These are phyloP conservation scores for Fusarium nodosum DNA, from an alignment of 2,329 filamentous ascomycete genomes.

Conservation along the genomic window DNA sequence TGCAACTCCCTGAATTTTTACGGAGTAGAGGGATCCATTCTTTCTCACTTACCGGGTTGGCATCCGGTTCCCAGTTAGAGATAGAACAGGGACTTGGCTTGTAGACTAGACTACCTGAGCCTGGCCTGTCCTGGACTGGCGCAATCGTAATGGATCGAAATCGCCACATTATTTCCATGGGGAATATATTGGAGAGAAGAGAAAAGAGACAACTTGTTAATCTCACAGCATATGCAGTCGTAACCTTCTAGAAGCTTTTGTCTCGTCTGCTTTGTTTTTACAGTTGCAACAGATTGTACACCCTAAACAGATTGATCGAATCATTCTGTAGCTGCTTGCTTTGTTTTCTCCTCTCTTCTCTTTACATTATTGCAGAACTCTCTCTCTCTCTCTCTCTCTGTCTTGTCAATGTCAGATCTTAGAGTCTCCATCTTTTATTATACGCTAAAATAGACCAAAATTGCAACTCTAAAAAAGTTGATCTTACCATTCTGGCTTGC, in stretches of 20 bases:
- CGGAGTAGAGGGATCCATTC: not conserved
- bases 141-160: constrained; percentile 1
- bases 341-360: not conserved
- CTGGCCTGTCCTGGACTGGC: not conserved
- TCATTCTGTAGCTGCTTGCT: not conserved
- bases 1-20: not conserved
- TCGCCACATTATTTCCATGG: constrained; percentile 4
- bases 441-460: not conserved
- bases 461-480: constrained; percentile 9
- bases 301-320: not conserved
- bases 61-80: not conserved
- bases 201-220: constrained; percentile 40
- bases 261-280: not conserved
- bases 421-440: not conserved
- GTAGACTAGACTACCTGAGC: too few relatives aligned
- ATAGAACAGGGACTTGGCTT: not conserved
- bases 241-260: constrained; percentile 26
- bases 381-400: not conserved
- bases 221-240: constrained; percentile 1
- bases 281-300: not conserved
- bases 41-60: constrained; percentile 5
- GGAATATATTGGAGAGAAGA: constrained; percentile 20
- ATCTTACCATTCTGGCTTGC: not conserved
- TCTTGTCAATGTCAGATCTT: not conserved
- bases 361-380: not conserved